Base-by-base conservation (phyloP, 768 basidiomycete species). In the Sarcomyxa edulis region DNA sequence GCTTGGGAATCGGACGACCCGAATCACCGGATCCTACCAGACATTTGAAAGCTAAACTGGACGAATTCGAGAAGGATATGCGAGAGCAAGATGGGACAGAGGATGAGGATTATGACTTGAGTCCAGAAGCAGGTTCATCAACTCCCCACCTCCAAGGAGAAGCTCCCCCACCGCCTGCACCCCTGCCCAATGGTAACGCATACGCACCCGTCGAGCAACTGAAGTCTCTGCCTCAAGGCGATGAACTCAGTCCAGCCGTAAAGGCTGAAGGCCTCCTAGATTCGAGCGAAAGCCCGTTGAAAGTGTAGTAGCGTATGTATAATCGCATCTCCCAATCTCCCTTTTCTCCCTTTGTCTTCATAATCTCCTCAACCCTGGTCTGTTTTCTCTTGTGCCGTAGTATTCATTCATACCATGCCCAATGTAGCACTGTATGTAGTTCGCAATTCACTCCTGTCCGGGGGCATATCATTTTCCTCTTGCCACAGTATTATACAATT, bases 191-290 rank as follows among this genome's bases (percentile, higher is more conserved):
- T 45, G 78, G 76, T 28, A 70, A 69, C 41, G 51, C 61, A 24
- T 59, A 49, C 35, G 39, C 61, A 16, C 66, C 70, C 5, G 67
- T 67, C 19, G 59, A 63, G 40, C 83, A 83, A 49, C 59, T 78
- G 28, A 56, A 64, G 14, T 62, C 71, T 5, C 53, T 62, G 25
- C 74, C 80, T 9, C 60, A 64, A 35, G 78, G 76, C 20, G 80
- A 83, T 45, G 69, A 62, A 38, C 69, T 71, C 20, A 64, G 71
- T 43, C 64, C 75, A 5, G 72, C 69, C 8, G 62, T 72, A n/a
- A 66, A 70, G 52, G 71, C 62, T 21, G 83, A 86, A 51, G 81
- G 79, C n/a, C 64, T 84, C 25, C 60, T 79, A 57, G 78, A 84
- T 52, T 58, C 64, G 40, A 81, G 74, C 53, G 81, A 84, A 61